These are phyloP conservation scores for Syzygium aromaticum DNA, from an alignment of 345 rosid species.

Conservation along the genomic window DNA sequence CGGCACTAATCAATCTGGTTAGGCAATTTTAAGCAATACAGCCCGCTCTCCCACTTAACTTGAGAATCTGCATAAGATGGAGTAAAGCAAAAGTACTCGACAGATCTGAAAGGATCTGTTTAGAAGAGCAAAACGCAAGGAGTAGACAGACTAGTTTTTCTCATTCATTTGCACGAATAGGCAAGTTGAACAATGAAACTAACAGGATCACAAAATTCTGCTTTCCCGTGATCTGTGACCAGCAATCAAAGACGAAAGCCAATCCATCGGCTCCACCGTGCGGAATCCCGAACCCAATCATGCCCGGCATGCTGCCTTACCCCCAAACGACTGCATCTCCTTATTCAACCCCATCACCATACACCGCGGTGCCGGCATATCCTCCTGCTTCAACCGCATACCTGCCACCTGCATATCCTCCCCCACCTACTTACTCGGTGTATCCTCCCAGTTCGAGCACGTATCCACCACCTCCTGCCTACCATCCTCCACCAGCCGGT, in stretches of 20 bases:
- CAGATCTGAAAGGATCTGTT: background rate
- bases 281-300: background rate
- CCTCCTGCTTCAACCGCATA: conserved; percentile 6
- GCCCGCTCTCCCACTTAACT: too few species aligned
- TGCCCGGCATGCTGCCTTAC: background rate
- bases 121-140: background rate
- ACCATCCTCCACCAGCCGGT: conserved; percentile 5
- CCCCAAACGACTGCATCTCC: background rate
- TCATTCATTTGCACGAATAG: background rate
- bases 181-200: background rate
- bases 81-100: background rate
- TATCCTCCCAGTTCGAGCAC: background rate
- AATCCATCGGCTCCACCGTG: background rate
- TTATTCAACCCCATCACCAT: background rate
- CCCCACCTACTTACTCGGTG: conserved; percentile 4
- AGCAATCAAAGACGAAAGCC: background rate
- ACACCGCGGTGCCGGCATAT: background rate
- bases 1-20: background rate
- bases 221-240: background rate
- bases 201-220: background rate
- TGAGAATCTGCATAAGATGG: background rate
- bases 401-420: conserved; percentile 15
- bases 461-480: conserved; percentile 7
- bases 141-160: background rate
- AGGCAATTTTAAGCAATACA: too few species aligned